Evolutionary conservation across 495 filamentous ascomycete genomes (phyloP), one percentile per base, ranked within the genome.

Genomic region (Hypoxylon crocopeplum): DNA sequence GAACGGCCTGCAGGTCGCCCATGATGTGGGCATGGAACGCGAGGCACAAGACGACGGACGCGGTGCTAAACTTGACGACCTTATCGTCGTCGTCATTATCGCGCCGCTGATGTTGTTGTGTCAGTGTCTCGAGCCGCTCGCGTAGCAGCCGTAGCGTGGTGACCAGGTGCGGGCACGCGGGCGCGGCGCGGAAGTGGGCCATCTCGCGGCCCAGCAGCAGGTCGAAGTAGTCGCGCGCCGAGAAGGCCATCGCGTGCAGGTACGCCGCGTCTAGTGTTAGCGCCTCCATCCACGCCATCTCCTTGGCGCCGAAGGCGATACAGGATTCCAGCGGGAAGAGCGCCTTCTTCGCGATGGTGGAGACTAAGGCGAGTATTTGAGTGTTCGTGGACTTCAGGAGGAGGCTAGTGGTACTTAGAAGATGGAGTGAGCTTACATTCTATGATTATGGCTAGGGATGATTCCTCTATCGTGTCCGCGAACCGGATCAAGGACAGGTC

Each of bases 301-400:
- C 52, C 48, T 59, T 57, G 12, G 46, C 48, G 12, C 72, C 66
- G 62, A 77, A 72, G 41, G 64, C 15, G 34, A 78, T 70, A 52
- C 68, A 77, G 30, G 54, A n/a, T 34, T 72, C 73, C 19, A 76
- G 49, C n/a, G 71, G 70, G 50, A 72, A 75, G n/a, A 79, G 34
- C 21, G 66, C 44, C 45, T 66, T 36, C 29, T 75, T 75, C 11
- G 73, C 70, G 20, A 77, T 77, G 19, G 62, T 62, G 27, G 71
- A 78, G 59, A 78, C 77, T 79, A 33, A 4, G 5, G n/a, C n/a
- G n/a, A n/a, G n/a, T n/a, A n/a, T n/a, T n/a, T n/a, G n/a, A n/a
- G n/a, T n/a, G n/a, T n/a, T n/a, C n/a, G n/a, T n/a, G n/a, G n/a
- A n/a, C n/a, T n/a, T n/a, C n/a, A n/a, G n/a, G n/a, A n/a, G n/a